Conservation (phyloP, 352 stramenopile species). For the Globisporangium takayamanum region DNA sequence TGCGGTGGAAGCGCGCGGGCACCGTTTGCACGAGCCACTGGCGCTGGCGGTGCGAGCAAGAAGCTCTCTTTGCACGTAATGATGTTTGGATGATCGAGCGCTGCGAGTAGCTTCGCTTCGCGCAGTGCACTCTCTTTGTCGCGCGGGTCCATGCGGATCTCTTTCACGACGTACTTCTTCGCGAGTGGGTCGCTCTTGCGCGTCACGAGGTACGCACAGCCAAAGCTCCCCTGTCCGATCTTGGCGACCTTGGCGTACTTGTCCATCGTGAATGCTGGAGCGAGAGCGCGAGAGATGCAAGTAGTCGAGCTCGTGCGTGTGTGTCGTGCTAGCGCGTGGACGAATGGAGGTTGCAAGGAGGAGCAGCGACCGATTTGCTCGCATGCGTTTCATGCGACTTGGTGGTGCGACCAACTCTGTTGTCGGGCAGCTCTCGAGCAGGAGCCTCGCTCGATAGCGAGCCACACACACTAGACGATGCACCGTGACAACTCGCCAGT, state of each 20-base stretch:
- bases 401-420: background rate
- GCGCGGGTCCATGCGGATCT: conserved; percentile 63
- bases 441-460: background rate
- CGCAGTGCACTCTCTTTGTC: conserved; percentile 49
- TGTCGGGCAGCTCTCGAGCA: background rate
- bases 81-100: conserved; percentile 81
- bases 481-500: background rate
- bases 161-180: conserved; percentile 66
- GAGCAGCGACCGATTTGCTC: background rate
- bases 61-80: conserved; percentile 80
- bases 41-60: conserved; percentile 18
- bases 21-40: conserved; percentile 4
- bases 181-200: conserved; percentile 27
- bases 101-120: conserved; percentile 61
- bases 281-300: background rate
- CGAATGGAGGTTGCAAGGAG: background rate
- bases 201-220: conserved; percentile 52
- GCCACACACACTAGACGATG: background rate
- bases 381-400: conserved; percentile 11
- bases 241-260: conserved; percentile 74
- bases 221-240: conserved; percentile 73
- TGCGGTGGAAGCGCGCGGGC: background rate
- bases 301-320: background rate
- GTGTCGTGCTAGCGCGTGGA: background rate
- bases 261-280: conserved; percentile 34